Conservation (phyloP, 2,329 filamentous ascomycete genomes). For the Colletotrichum endophyticum region DNA sequence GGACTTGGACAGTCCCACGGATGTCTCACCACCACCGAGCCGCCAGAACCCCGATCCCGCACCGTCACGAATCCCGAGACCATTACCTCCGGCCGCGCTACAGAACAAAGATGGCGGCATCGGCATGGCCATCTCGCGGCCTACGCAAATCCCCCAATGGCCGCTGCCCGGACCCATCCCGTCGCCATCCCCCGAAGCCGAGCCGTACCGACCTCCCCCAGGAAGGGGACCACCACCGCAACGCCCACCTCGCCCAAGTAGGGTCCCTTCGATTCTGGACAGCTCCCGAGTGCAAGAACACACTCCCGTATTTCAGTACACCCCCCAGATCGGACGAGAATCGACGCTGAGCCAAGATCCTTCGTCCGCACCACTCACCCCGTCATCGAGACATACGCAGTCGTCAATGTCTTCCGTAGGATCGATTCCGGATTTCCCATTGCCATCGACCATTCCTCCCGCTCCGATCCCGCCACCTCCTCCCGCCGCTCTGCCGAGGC, state of each 20-base stretch:
- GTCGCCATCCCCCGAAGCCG: slow-evolving; percentile 35
- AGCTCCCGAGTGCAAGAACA: slow-evolving; percentile 60
- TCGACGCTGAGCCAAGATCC: slow-evolving; percentile 38
- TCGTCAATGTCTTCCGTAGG: slow-evolving; percentile 60
- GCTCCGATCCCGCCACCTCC: slow-evolving; percentile 19
- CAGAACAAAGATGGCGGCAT: slow-evolving; percentile 43
- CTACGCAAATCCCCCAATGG: slow-evolving; percentile 59
- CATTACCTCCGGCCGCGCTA: slow-evolving; percentile 35
- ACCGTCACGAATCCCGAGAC: slow-evolving; percentile 30
- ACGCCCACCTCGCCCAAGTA: slow-evolving; percentile 64
- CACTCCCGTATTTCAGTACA: slow-evolving; percentile 58
- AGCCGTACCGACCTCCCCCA: slow-evolving; percentile 56
- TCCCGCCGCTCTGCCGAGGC: slow-evolving; percentile 39
- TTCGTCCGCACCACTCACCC: slow-evolving; percentile 50
- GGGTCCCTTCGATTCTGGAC: slow-evolving; percentile 64
- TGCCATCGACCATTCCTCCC: slow-evolving; percentile 39
- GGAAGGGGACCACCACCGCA: slow-evolving; percentile 57
- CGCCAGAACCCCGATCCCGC: slow-evolving; percentile 27
- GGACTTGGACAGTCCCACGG: slow-evolving; percentile 15
- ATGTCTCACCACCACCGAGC: slow-evolving; percentile 26
- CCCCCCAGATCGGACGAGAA: slow-evolving; percentile 39
- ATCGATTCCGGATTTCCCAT: slow-evolving; percentile 64
- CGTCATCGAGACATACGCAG: slow-evolving; percentile 54
- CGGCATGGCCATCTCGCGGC: slow-evolving; percentile 57
- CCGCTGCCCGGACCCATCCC: slow-evolving; percentile 49